Evolutionary conservation across 2,329 filamentous ascomycete genomes (phyloP), one percentile per base, ranked within the genome.

Genomic region (Clarireedia paspali): DNA sequence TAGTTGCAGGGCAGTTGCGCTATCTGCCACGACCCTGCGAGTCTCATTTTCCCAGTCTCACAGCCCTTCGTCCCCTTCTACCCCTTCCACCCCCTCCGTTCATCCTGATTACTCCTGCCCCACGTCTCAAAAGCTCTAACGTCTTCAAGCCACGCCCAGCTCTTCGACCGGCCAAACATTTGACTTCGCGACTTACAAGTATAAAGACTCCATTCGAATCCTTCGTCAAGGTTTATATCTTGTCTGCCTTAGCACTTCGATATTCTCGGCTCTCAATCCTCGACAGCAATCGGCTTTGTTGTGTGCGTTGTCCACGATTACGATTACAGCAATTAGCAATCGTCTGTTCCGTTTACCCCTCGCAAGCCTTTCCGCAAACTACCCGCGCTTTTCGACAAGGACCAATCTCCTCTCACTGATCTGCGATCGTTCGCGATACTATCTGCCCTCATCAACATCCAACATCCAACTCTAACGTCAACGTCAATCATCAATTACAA

Each of bases 201-300:
- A 55, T 55, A 55, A 55, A 55, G 46, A 50, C 39, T 42, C 50
- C 53, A 24, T 14, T 23, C 26, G 53, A 44, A 44, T 45, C 53
- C 53, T 36, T 42, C 52, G 23, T 40, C 45, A 44, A 49, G 38
- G 50, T 10, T 52, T 34, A n/a, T 40, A 34, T 38, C 44, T 48
- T 24, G 20, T 47, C 36, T 30, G 27, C 30, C 17, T 17, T 14
- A 15, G 30, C 34, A 23, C 42, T 53, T 20, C 39, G 23, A 40
- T 30, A 26, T 54, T 20, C 36, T 50, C 17, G 39, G 20, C 40
- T 17, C 14, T 44, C 20, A 20, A 7, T 44, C n/a, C 40, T 23
- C 40, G 40, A 44, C 40, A 24, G 34, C 36, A 34, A 42, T 30
- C 45, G n/a, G 52, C n/a, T 42, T 47, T 44, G 47, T 47, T 27